Evolutionary conservation across 2,329 filamentous ascomycete species (phyloP).

Genomic region (Leptographium flavum): DNA sequence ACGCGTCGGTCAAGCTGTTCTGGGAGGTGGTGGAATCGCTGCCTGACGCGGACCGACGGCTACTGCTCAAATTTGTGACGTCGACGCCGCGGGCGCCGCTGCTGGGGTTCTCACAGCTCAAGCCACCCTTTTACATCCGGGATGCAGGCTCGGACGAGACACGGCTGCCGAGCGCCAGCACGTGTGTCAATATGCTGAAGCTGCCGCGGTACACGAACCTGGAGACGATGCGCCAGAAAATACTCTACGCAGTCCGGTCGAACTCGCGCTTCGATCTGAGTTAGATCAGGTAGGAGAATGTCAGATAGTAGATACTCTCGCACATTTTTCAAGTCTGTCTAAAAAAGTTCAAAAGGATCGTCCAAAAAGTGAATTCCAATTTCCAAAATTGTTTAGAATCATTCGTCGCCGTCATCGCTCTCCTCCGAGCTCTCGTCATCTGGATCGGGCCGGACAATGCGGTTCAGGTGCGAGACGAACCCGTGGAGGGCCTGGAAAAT

Average conservation of each 20-base stretch:
- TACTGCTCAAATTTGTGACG: conserved; percentile 91
- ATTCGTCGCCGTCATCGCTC: conserved; percentile 29
- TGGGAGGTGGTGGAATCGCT: conserved; percentile 78
- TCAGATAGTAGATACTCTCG: no score
- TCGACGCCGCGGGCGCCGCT: conserved; percentile 82
- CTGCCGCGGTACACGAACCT: conserved; percentile 65
- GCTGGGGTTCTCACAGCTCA: conserved; percentile 74
- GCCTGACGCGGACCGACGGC: conserved; percentile 61
- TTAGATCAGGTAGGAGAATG: conserved; percentile 15
- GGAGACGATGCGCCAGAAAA: conserved; percentile 55
- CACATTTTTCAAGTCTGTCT: no score
- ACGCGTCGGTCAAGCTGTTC: conserved; percentile 74
- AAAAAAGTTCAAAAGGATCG: no score
- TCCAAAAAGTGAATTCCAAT: no score
- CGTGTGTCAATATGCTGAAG: conserved; percentile 90
- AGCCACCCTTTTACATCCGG: conserved; percentile 76
- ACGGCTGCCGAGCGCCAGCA: conserved; percentile 81
- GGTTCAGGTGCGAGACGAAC: conserved; percentile 65
- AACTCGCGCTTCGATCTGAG: conserved; percentile 86
- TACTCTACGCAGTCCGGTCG: conserved; percentile 79
- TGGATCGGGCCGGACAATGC: conserved; percentile 58
- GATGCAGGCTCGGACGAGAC: conserved; percentile 66
- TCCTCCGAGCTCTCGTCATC: conserved; percentile 23
- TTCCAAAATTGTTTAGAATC: no score
- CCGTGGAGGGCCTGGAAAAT: conserved; percentile 56